phyloP scores from a whole-genome alignment of 2,329 filamentous ascomycete species.

The Claviceps maximensis region DNA sequence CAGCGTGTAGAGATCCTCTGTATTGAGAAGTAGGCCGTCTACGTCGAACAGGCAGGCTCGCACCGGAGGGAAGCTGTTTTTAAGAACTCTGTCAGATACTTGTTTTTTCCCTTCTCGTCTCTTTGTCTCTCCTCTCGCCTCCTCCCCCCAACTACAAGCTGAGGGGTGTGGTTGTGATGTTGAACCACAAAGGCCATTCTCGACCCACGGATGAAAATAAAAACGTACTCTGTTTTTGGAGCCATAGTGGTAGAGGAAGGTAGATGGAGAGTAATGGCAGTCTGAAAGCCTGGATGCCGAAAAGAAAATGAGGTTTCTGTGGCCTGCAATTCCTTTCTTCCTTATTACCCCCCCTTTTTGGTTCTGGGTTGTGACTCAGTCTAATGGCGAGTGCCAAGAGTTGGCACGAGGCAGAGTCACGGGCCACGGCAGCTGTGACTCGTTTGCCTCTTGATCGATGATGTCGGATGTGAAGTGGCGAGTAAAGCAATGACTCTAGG shows the following conservation, averaged over 20 bases:
- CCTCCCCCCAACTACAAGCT: no score
- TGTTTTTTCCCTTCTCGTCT: background rate
- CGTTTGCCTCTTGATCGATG: no score
- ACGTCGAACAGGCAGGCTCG: slow-evolving; percentile 96
- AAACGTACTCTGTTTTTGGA: slow-evolving; percentile 31
- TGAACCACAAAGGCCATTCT: no score
- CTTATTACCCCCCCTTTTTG: no score
- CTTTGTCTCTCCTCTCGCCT: background rate
- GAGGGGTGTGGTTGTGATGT: no score
- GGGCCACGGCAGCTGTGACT: no score
- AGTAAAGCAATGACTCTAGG: no score
- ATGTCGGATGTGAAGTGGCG: no score
- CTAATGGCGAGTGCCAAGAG: no score
- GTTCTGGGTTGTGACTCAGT: no score
- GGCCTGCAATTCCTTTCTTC: background rate
- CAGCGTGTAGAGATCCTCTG: slow-evolving; percentile 76
- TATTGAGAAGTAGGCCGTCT: slow-evolving; percentile 91
- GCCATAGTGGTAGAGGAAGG: slow-evolving; percentile 22
- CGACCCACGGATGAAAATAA: slow-evolving; percentile 1
- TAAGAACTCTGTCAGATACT: background rate
- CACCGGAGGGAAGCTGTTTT: slow-evolving; percentile 60
- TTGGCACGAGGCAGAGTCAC: no score
- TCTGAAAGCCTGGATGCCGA: background rate
- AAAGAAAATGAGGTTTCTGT: background rate
- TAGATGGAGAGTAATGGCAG: background rate